Conservation (phyloP, 805 yeast species). For the Hanseniaspora clermontiae region DNA sequence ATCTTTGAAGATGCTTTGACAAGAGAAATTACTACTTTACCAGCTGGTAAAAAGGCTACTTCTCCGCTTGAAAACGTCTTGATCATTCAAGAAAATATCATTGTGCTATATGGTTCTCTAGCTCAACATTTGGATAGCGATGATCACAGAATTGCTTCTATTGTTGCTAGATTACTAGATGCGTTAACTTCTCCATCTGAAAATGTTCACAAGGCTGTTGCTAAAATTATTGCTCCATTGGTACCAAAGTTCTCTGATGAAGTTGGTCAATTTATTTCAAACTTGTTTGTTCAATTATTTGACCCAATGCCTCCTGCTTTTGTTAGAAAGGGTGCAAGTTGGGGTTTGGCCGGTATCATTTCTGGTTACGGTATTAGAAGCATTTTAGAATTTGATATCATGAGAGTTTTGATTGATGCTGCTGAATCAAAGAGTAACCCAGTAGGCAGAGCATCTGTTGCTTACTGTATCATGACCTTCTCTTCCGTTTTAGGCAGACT, state of each 20-base stretch:
- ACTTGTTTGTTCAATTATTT: constrained; percentile 49
- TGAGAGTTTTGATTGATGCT: constrained; percentile 64
- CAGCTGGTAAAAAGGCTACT: neutral
- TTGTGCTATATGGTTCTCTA: constrained; percentile 79
- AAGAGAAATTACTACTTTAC: constrained; percentile 15
- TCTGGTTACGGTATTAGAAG: constrained; percentile 80
- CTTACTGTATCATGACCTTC: constrained; percentile 71
- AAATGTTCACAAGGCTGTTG: constrained; percentile 76
- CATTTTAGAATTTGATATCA: constrained; percentile 61
- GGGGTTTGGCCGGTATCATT: constrained; percentile 87
- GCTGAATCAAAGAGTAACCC: constrained; percentile 75
- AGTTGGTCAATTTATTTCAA: constrained; percentile 43
- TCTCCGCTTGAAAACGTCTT: constrained; percentile 20
- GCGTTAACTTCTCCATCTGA: constrained; percentile 82
- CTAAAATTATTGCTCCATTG: constrained; percentile 76
- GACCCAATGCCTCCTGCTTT: constrained; percentile 30
- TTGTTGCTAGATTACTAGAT: constrained; percentile 54
- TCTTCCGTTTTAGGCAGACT: constrained; percentile 61
- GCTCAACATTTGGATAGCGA: constrained; percentile 65
- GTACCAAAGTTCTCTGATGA: constrained; percentile 44
- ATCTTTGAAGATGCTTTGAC: constrained; percentile 59
- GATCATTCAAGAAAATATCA: constrained; percentile 61
- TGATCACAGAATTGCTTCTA: constrained; percentile 53
- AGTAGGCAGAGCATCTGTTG: constrained; percentile 72
- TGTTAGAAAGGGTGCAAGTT: constrained; percentile 85